Percentiles rank a stretch among this genome's conserved stretches.
Evolutionary conservation across 345 rosid genomes (phyloP).

Genomic region (Corchorus olitorius): DNA sequence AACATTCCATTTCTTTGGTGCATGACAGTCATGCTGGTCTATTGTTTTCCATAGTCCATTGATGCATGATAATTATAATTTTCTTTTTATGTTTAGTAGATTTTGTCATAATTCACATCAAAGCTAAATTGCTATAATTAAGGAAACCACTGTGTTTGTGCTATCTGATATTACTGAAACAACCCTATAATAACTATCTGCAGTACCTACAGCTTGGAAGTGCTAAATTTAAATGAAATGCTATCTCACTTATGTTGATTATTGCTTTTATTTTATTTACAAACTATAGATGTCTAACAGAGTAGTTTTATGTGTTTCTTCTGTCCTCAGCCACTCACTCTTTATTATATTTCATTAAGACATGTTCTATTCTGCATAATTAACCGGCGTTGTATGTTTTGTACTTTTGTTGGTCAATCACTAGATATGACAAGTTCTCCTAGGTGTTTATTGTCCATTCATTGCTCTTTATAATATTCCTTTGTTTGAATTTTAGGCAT

Average conservation of each 20-base stretch:
- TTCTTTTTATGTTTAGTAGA: neutral
- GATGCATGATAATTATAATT: neutral
- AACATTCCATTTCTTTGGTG: slow-evolving; percentile 31
- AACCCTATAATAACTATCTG: neutral
- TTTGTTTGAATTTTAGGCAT: neutral
- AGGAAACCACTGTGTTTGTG: neutral
- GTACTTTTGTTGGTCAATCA: neutral
- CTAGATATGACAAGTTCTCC: neutral
- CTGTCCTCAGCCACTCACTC: neutral
- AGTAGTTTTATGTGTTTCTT: neutral
- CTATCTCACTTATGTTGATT: neutral
- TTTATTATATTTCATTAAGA: neutral
- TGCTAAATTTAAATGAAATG: neutral
- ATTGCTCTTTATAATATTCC: neutral
- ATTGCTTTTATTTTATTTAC: neutral
- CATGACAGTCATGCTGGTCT: neutral
- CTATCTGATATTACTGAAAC: neutral
- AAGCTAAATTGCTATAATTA: neutral
- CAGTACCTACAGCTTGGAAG: neutral
- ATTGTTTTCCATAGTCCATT: neutral
- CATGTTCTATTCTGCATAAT: neutral
- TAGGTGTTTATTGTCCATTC: neutral
- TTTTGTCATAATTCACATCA: neutral
- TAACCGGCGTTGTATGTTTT: neutral
- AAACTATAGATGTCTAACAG: neutral